Evolutionary conservation across 768 basidiomycete species (phyloP).

Genomic region (Hericium coralloides): DNA sequence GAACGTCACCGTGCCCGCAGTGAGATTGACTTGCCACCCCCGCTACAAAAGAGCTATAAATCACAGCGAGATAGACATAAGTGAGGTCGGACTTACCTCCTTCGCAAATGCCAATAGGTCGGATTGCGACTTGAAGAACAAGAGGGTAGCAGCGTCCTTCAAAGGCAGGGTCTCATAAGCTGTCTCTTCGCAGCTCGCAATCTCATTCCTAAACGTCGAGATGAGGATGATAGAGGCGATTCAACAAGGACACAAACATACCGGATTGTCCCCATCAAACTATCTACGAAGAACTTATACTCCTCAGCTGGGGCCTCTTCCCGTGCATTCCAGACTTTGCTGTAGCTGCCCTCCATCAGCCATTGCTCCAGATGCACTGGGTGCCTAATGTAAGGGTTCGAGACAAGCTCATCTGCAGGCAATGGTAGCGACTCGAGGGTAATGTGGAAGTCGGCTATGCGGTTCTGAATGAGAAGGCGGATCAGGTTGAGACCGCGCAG

Average conservation of each 20-base stretch:
- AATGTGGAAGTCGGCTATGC: conserved; percentile 97
- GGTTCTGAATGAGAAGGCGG: conserved; percentile 88
- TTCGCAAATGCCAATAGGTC: conserved; percentile 81
- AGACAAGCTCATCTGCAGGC: conserved; percentile 54
- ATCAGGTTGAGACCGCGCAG: conserved; percentile 92
- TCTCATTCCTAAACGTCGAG: conserved; percentile 65
- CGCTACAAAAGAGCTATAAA: conserved; percentile 38
- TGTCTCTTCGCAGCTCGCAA: conserved; percentile 91
- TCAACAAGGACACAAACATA: conserved; percentile 20
- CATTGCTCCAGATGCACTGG: conserved; percentile 90
- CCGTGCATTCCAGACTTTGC: conserved; percentile 94
- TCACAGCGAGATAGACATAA: neutral
- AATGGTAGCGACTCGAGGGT: conserved; percentile 83
- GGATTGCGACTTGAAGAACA: conserved; percentile 82
- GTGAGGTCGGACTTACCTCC: conserved; percentile 40
- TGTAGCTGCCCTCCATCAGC: conserved; percentile 98
- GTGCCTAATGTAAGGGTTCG: conserved; percentile 71
- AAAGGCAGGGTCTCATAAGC: conserved; percentile 90
- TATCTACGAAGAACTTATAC: conserved; percentile 90
- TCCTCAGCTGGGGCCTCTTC: conserved; percentile 90
- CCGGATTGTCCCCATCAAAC: conserved; percentile 92
- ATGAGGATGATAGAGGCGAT: neutral
- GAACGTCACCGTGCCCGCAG: conserved; percentile 64
- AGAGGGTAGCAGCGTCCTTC: conserved; percentile 79
- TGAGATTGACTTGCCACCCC: conserved; percentile 75